Evolutionary conservation across 2,329 filamentous ascomycete genomes (phyloP).

Genomic region (Ceratocystis eucalypticola): DNA sequence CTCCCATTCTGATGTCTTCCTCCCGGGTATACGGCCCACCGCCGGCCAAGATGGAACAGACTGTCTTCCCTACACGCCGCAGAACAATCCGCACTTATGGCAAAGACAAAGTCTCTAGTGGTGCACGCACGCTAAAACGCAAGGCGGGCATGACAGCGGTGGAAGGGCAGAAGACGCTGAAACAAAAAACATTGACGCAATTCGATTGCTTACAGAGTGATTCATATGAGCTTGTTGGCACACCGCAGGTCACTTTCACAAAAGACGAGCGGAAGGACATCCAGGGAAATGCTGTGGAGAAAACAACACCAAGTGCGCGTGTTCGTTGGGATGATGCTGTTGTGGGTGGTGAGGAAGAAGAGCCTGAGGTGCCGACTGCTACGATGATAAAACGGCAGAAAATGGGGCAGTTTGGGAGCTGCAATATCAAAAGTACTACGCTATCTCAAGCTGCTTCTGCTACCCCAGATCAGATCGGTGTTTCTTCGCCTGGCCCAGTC

Average conservation of each 20-base stretch:
- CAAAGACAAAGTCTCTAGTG: conserved; percentile 16
- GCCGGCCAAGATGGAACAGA: conserved; percentile 25
- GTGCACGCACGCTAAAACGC: not conserved
- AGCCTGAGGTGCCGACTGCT: conserved; percentile 16
- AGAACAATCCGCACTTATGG: conserved; percentile 28
- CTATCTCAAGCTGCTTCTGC: not conserved
- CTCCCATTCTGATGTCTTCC: not conserved
- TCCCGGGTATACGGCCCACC: conserved; percentile 28
- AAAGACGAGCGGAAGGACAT: too few species aligned
- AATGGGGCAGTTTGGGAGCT: conserved; percentile 16
- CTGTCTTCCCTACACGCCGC: conserved; percentile 28
- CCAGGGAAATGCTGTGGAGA: not conserved
- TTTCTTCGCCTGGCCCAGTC: not conserved
- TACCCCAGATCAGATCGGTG: not conserved
- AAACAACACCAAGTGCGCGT: not conserved
- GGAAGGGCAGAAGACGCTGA: conserved; percentile 20
- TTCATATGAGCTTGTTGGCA: not conserved
- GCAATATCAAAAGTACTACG: conserved; percentile 16
- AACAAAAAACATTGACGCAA: conserved; percentile 34
- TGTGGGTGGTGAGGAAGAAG: not conserved
- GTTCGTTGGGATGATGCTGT: not conserved
- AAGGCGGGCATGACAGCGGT: not conserved
- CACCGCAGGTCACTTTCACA: not conserved
- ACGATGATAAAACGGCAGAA: conserved; percentile 21
- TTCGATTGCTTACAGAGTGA: conserved; percentile 14